Evolutionary conservation across 108 stramenopile species (phyloP).

Genomic region (Nitzschia sp.): DNA sequence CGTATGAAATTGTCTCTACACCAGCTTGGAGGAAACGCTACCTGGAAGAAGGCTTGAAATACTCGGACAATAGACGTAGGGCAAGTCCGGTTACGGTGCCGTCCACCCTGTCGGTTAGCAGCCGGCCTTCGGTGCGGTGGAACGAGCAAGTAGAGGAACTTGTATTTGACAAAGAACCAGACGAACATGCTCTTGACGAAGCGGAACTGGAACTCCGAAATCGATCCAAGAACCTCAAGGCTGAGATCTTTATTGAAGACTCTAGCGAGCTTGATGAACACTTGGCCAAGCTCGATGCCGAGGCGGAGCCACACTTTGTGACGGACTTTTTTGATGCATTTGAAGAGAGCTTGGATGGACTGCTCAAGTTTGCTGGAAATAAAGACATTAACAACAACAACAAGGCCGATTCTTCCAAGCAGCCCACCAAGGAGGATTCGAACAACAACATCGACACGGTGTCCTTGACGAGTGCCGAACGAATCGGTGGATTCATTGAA

Average conservation of each 20-base stretch:
- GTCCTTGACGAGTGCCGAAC: background rate
- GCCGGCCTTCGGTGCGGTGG: slow-evolving; percentile 35
- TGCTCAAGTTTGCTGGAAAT: slow-evolving; percentile 14
- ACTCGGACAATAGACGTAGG: background rate
- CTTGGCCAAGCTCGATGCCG: slow-evolving; percentile 30
- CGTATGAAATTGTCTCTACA: slow-evolving; percentile 48
- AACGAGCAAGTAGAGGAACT: slow-evolving; percentile 59
- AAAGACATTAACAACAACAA: background rate
- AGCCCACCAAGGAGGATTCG: background rate
- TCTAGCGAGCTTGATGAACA: slow-evolving; percentile 31
- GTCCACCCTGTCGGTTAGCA: background rate
- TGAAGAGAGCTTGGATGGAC: slow-evolving; percentile 41
- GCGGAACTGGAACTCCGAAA: background rate
- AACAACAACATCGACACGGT: background rate
- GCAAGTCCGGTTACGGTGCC: background rate
- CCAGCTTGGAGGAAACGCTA: slow-evolving; percentile 42
- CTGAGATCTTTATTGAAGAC: slow-evolving; percentile 24
- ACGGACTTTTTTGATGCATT: slow-evolving; percentile 40
- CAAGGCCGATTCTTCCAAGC: background rate
- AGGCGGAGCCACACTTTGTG: slow-evolving; percentile 33
- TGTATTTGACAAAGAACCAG: slow-evolving; percentile 35
- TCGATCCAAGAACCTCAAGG: slow-evolving; percentile 12
- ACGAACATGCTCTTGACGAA: background rate
- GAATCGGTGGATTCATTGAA: background rate
- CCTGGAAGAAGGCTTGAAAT: slow-evolving; percentile 17